Evolutionary conservation across 139 green algal genomes (phyloP).

Genomic region (Deuterostichococcus epilithicus): DNA sequence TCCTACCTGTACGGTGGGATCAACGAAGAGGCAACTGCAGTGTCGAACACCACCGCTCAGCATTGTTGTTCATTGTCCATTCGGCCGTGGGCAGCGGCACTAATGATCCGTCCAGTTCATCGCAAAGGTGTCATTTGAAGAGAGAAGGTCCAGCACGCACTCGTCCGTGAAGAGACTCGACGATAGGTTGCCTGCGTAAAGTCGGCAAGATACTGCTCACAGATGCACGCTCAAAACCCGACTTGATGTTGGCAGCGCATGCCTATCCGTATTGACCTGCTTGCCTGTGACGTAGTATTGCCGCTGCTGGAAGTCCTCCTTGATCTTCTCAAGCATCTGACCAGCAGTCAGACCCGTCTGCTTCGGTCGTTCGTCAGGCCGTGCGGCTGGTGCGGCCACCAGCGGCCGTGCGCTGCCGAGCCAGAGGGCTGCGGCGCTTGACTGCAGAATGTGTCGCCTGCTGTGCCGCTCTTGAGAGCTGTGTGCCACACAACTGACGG

Average conservation of each 20-base stretch:
- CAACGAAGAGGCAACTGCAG: background rate
- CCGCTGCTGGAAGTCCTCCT: constrained; percentile 13
- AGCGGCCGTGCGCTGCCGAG: too few species aligned
- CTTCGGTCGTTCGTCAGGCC: background rate
- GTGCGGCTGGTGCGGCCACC: background rate
- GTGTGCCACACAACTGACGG: too few species aligned
- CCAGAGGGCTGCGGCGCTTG: too few species aligned
- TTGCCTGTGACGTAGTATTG: constrained; percentile 51
- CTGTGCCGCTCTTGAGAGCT: too few species aligned
- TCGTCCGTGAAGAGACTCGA: background rate
- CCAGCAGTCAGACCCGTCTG: background rate
- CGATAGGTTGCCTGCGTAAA: background rate
- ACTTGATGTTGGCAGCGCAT: too few species aligned
- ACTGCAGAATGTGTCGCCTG: too few species aligned
- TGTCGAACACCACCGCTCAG: background rate
- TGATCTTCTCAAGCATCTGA: background rate
- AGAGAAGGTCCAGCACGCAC: background rate
- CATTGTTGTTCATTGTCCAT: background rate
- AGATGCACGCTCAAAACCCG: too few species aligned
- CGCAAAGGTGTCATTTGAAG: background rate
- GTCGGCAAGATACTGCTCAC: too few species aligned
- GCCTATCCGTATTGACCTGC: constrained; percentile 20
- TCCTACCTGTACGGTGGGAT: background rate
- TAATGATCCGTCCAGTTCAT: background rate
- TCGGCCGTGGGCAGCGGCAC: too few species aligned